Evolutionary conservation across 495 filamentous ascomycete species (phyloP), one percentile per base, ranked within the genome.

Genomic region (Aspergillus haitiensis): DNA sequence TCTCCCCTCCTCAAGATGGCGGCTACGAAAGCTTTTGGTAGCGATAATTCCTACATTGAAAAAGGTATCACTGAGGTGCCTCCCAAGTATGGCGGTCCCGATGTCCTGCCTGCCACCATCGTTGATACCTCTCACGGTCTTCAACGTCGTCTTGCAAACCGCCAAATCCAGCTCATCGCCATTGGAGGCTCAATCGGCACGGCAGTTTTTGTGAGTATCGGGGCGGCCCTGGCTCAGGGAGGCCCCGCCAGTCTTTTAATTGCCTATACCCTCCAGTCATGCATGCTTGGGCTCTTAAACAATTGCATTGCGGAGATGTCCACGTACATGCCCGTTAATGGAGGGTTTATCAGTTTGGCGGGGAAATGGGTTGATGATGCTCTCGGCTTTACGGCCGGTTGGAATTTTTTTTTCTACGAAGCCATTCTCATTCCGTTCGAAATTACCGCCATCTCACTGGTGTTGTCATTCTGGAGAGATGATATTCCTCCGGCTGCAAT

Each of bases 381-480:
- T n/a, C 73, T 77, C 66, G 81, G 81, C 12, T 82, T 82, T 60
- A 72, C 77, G 61, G 75, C 75, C 36, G 80, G 78, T 7, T 84
- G 81, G 81, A 80, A 83, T 53, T 91, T 91, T 67, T 73, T 90
- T 58, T 82, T 88, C 55, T 68, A 70, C 59, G 83, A 88, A 66
- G 87, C 86, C 0, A 77, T 83, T 31, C 70, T 87, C 5, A 84
- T 91, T 18, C 88, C 88, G 0, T 91, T 89, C 63, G 88, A 91
- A 67, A 84, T 91, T 45, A 81, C 82, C 6, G 86, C 88, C n/a
- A 81, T 88, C 59, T 88, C 86, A 54, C 69, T 89, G 39, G 82
- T 91, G 15, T 74, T 90, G 32, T 79, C 78, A 10, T 91, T 82
- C 63, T 91, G 88, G 88, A 82, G 76, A 12, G 82, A 85, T 40